Evolutionary conservation across 1,284 basidiomycete genomes (phyloP).

Genomic region (Megacollybia platyphylla): DNA sequence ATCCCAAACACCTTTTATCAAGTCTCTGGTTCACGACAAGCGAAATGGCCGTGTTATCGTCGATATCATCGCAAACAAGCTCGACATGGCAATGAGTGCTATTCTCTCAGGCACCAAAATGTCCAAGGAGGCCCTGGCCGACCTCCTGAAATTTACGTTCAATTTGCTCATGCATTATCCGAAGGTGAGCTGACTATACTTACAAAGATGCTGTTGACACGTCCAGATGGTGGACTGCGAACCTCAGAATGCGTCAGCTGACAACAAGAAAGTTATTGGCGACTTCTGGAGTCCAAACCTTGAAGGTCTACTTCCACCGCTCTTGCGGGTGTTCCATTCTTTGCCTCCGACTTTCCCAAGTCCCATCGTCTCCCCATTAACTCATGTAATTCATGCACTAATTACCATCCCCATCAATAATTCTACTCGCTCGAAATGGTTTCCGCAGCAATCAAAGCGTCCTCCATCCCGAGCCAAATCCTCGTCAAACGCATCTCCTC

Average conservation of each 20-base stretch:
- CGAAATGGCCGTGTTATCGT: slow-evolving; percentile 38
- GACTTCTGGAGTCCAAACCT: slow-evolving; percentile 62
- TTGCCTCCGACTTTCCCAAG: slow-evolving; percentile 45
- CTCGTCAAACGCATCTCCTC: background rate
- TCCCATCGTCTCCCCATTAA: slow-evolving; percentile 55
- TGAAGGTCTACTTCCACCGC: slow-evolving; percentile 45
- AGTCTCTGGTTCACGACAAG: slow-evolving; percentile 48
- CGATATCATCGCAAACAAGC: slow-evolving; percentile 46
- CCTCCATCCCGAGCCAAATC: background rate
- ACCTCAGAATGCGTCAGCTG: slow-evolving; percentile 19
- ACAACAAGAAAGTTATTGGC: slow-evolving; percentile 27
- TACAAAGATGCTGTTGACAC: background rate
- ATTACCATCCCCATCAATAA: slow-evolving; percentile 57
- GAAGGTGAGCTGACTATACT: slow-evolving; percentile 21
- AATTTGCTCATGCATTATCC: slow-evolving; percentile 66
- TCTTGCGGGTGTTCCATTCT: slow-evolving; percentile 49
- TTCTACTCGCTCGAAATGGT: slow-evolving; percentile 38
- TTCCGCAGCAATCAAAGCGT: slow-evolving; percentile 16
- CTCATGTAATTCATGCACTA: slow-evolving; percentile 63
- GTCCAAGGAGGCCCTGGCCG: slow-evolving; percentile 59
- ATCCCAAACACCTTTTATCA: slow-evolving; percentile 35
- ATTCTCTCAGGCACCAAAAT: slow-evolving; percentile 39
- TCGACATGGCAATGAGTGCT: slow-evolving; percentile 33
- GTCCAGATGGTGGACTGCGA: slow-evolving; percentile 33
- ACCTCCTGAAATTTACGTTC: slow-evolving; percentile 67